Evolutionary conservation across 169 alveolate species (phyloP).

Genomic region (Plasmodium knowlesi): DNA sequence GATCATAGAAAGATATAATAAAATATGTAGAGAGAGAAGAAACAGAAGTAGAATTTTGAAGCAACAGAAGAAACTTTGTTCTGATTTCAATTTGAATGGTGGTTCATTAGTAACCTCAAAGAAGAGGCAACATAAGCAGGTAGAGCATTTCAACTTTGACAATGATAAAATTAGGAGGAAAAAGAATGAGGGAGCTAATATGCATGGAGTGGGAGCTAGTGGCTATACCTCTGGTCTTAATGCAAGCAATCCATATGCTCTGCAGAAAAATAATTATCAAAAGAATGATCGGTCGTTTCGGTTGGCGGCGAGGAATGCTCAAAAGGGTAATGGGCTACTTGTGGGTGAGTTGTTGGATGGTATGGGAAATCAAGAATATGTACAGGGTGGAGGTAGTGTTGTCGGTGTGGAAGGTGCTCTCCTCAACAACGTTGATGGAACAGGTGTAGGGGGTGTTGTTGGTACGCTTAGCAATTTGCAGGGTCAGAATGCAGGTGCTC

Average conservation of each 20-base stretch:
- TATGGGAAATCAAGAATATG: not conserved
- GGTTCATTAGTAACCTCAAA: conserved; percentile 11
- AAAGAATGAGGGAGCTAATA: conserved; percentile 12
- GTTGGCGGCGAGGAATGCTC: conserved; percentile 74
- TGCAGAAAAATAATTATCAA: conserved; percentile 41
- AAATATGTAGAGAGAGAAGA: conserved; percentile 67
- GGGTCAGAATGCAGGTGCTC: not conserved
- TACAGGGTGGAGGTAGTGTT: not conserved
- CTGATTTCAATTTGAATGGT: conserved; percentile 19
- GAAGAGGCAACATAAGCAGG: conserved; percentile 69
- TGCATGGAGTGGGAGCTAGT: not conserved
- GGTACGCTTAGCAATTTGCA: not conserved
- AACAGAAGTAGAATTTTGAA: conserved; percentile 58
- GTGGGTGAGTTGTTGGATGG: not conserved
- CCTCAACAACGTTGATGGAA: not conserved
- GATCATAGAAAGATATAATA: conserved; percentile 45
- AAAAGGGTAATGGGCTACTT: conserved; percentile 10
- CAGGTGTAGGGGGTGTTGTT: not conserved
- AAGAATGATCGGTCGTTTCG: conserved; percentile 66
- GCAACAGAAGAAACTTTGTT: conserved; percentile 46
- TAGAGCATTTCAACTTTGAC: conserved; percentile 46
- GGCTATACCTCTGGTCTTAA: not conserved
- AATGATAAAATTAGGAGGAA: conserved; percentile 32
- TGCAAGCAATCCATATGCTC: conserved; percentile 47
- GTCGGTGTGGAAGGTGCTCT: not conserved